Evolutionary conservation across 2,329 filamentous ascomycete genomes (phyloP).

Genomic region (Cyphellophora attinorum): DNA sequence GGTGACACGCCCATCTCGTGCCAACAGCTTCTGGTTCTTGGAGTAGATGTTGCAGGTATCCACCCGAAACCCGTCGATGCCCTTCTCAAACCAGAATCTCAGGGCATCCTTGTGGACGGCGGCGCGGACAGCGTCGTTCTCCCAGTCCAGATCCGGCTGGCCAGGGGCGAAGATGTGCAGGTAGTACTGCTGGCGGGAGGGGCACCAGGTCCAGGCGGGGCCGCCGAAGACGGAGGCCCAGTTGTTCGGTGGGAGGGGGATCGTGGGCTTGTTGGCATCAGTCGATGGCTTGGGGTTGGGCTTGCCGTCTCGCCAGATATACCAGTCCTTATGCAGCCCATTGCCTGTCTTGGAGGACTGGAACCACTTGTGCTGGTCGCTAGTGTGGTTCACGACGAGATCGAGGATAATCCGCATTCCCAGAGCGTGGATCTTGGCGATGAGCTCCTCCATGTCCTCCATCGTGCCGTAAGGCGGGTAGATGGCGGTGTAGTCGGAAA

Average conservation of each 20-base stretch:
- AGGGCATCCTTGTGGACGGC: conserved; percentile 60
- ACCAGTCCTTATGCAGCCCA: conserved; percentile 47
- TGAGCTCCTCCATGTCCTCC: conserved; percentile 52
- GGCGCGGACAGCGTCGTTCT: conserved; percentile 50
- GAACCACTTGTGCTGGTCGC: conserved; percentile 48
- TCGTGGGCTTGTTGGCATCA: conserved; percentile 33
- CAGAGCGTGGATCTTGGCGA: conserved; percentile 48
- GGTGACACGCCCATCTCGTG: conserved; percentile 36
- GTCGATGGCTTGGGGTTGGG: conserved; percentile 43
- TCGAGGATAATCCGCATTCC: conserved; percentile 65
- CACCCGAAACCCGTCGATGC: conserved; percentile 59
- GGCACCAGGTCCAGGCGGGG: conserved; percentile 11
- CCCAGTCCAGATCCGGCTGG: conserved; percentile 73
- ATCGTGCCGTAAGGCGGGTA: conserved; percentile 57
- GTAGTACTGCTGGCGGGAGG: conserved; percentile 42
- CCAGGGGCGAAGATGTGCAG: conserved; percentile 61
- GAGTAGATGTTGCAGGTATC: conserved; percentile 29
- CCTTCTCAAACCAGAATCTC: conserved; percentile 63
- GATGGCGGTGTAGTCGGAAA: conserved; percentile 57
- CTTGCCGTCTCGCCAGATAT: conserved; percentile 53
- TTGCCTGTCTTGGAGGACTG: conserved; percentile 40
- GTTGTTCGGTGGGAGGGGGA: conserved; percentile 50
- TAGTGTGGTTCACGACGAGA: conserved; percentile 69
- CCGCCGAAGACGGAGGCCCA: conserved; percentile 33
- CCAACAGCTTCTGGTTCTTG: conserved; percentile 30